A percentile compares a stretch with the other conserved stretches of the same genome.
phyloP scores from a whole-genome alignment of 208 protist genomes.

The Wallacemonas collosoma region DNA sequence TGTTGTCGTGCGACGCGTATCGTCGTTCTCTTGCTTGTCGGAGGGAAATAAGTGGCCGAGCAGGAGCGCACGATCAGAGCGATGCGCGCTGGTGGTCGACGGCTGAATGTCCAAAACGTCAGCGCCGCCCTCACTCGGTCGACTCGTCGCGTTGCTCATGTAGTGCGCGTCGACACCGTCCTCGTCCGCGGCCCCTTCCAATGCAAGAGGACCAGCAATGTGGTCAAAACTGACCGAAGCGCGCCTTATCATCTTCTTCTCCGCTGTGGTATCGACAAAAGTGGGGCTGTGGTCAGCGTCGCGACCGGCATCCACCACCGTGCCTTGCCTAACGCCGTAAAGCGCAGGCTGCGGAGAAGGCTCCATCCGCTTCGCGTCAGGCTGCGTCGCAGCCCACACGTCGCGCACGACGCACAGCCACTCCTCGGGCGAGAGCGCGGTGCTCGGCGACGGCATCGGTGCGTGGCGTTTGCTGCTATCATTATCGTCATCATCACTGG shows the following conservation, averaged over 20 bases:
- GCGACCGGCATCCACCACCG: neutral
- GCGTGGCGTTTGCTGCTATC: neutral
- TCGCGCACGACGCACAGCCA: conserved; percentile 32
- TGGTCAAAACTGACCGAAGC: conserved; percentile 1
- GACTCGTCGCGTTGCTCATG: neutral
- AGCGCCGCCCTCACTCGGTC: neutral
- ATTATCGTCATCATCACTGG: neutral
- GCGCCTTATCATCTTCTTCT: conserved; percentile 4
- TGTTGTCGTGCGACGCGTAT: no score
- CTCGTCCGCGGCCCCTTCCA: neutral
- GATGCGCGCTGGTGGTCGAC: neutral
- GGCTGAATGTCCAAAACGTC: neutral
- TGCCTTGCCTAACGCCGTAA: neutral
- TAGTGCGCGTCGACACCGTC: neutral
- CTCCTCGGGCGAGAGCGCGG: conserved; percentile 20
- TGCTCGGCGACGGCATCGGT: neutral
- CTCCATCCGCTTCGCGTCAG: neutral
- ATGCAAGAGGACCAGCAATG: neutral
- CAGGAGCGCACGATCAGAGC: conserved; percentile 1
- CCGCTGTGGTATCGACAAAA: neutral
- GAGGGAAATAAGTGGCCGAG: conserved; percentile 9
- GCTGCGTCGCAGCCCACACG: conserved; percentile 2
- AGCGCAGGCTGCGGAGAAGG: neutral
- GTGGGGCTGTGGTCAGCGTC: neutral
- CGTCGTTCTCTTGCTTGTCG: neutral